A percentile compares a stretch with the other conserved stretches of the same genome.
Conservation (phyloP, 257 asterid genomes). For the Fraxinus cuspidata region DNA sequence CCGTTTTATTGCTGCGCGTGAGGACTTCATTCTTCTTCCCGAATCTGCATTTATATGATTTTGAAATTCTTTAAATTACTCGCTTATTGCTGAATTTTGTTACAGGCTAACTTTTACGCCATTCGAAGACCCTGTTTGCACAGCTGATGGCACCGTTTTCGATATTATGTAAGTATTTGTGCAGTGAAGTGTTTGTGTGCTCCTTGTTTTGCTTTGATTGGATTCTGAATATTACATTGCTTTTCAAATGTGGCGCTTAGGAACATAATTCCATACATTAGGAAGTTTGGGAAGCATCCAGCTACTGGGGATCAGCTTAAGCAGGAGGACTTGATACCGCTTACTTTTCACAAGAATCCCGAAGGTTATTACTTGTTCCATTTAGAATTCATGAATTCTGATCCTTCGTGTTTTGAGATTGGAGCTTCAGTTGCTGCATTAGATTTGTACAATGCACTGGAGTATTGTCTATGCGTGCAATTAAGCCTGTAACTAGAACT, state of each 20-base stretch:
- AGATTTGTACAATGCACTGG: slow-evolving; percentile 1
- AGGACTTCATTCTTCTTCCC: slow-evolving; percentile 16
- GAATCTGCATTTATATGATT: neutral
- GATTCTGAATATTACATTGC: slow-evolving; percentile 11
- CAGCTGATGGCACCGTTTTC: slow-evolving; percentile 86
- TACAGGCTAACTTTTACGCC: slow-evolving; percentile 97
- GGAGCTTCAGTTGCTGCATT: slow-evolving; percentile 9
- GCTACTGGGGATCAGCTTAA: slow-evolving; percentile 85
- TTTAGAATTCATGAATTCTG: neutral
- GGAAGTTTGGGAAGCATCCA: slow-evolving; percentile 91
- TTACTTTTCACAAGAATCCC: slow-evolving; percentile 79
- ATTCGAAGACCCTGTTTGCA: slow-evolving; percentile 87
- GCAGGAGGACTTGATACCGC: slow-evolving; percentile 76
- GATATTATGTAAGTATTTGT: slow-evolving; percentile 64
- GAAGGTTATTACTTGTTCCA: slow-evolving; percentile 56
- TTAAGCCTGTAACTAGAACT: neutral
- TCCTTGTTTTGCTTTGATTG: slow-evolving; percentile 1
- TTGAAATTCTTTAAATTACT: neutral
- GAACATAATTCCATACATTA: slow-evolving; percentile 77
- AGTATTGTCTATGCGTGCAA: neutral
- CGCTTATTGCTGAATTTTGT: slow-evolving; percentile 16
- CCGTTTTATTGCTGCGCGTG: slow-evolving; percentile 99
- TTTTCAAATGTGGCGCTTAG: slow-evolving; percentile 34
- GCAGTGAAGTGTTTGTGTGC: neutral
- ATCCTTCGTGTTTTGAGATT: neutral